These are phyloP conservation scores for Botrytis tulipae DNA, from an alignment of 2,329 filamentous ascomycete species.

Conservation along the genomic window DNA sequence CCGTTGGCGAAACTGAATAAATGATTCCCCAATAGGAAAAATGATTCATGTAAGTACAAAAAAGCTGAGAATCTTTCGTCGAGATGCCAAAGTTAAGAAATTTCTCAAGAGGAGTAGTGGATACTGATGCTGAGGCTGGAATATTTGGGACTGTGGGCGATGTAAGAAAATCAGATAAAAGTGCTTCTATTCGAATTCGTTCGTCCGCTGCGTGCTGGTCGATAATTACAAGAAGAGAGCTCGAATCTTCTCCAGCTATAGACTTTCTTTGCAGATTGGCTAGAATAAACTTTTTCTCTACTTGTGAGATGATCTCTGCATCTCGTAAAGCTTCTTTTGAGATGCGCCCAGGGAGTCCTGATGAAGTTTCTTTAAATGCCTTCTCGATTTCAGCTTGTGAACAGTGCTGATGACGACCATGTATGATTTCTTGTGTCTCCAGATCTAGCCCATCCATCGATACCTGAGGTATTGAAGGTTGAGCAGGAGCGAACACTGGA, in stretches of 20 bases:
- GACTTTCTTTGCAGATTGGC: constrained; percentile 44
- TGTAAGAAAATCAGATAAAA: constrained; percentile 60
- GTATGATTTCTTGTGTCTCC: constrained; percentile 28
- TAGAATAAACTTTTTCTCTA: constrained; percentile 88
- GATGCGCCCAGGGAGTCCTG: constrained; percentile 47
- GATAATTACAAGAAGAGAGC: constrained; percentile 63
- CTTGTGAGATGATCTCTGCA: constrained; percentile 72
- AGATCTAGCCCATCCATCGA: constrained; percentile 37
- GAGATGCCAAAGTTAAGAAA: constrained; percentile 66
- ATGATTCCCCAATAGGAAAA: constrained; percentile 75
- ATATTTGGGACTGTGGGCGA: constrained; percentile 24
- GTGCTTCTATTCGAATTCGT: constrained; percentile 71
- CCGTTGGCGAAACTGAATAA: constrained; percentile 37
- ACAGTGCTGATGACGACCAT: constrained; percentile 31
- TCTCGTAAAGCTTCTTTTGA: constrained; percentile 59
- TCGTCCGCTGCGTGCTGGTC: constrained; percentile 97
- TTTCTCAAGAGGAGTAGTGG: constrained; percentile 46
- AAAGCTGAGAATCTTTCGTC: constrained; percentile 55
- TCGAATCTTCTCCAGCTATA: constrained; percentile 19
- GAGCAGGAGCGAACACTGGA: constrained; percentile 62
- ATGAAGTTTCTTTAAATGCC: constrained; percentile 31
- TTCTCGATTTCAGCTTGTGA: constrained; percentile 35
- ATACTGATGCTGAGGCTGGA: constrained; percentile 28
- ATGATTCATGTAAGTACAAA: constrained; percentile 52
- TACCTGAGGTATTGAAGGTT: constrained; percentile 47